Evolutionary conservation across 169 alveolate species (phyloP).

Genomic region (Perkinsus olseni): DNA sequence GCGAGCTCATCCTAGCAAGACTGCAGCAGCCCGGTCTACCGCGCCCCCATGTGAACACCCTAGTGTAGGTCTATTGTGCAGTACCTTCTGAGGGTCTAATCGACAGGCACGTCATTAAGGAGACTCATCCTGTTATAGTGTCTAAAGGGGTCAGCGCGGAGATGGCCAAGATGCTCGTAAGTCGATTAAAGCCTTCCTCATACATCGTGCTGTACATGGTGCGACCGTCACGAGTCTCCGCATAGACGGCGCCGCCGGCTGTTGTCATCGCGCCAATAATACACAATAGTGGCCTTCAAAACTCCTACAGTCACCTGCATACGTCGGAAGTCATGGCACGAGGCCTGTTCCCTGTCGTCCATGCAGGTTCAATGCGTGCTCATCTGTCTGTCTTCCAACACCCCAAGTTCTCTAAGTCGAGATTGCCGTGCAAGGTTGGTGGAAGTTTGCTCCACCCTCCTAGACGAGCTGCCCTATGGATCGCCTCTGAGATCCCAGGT

Average conservation of each 20-base stretch:
- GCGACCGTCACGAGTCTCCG: too few species aligned
- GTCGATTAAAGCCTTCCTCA: neutral
- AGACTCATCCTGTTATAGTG: neutral
- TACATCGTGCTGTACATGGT: too few species aligned
- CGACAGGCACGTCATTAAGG: neutral
- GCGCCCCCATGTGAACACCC: neutral
- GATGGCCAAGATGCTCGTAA: neutral
- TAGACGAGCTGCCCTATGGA: neutral
- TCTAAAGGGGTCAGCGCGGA: neutral
- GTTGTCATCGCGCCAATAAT: too few species aligned
- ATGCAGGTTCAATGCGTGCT: neutral
- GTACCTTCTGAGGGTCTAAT: neutral
- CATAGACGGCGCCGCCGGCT: too few species aligned
- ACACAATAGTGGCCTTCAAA: too few species aligned
- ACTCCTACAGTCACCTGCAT: too few species aligned
- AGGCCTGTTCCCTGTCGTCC: neutral
- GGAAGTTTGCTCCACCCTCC: neutral
- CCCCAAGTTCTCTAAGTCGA: neutral
- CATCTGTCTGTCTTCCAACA: neutral
- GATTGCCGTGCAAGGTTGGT: neutral
- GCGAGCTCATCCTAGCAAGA: neutral
- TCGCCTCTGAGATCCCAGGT: neutral
- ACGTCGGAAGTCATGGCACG: neutral
- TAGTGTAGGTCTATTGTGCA: neutral
- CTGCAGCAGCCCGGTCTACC: neutral